Evolutionary conservation across 306 rosid species (phyloP), one percentile per base, ranked within the genome.

Genomic region (Vicia sativa): DNA sequence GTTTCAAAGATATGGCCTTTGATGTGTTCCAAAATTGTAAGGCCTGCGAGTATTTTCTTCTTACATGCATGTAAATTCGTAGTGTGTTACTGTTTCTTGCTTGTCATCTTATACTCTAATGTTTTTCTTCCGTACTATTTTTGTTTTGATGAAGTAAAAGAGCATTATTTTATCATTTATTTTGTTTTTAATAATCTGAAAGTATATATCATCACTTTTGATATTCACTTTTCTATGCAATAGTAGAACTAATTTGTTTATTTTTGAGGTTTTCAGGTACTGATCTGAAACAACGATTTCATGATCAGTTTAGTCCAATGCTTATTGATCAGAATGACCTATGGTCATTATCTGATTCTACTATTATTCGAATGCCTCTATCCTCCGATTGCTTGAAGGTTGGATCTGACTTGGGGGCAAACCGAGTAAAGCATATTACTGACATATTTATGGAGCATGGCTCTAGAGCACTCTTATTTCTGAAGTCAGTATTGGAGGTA

Each of bases 401-500:
- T 84, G 96, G 78, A 77, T 73, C 84, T 35, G 85, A 84, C 78
- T 54, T 77, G 72, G 96, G 83, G 62, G 70, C 84, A 55, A 77
- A 68, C 70, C 84, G 79, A 75, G 71, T 90, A 81, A 83, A 65
- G 80, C 86, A 87, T 71, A 81, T 92, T 66, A 84, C 62, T 73
- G 91, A 87, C 59, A 73, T 68, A 78, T 90, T 92, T 69, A 74
- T 78, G 79, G 88, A 84, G 80, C 89, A 87, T 43, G 89, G 92
- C 63, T 89, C 96, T 78, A 84, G 93, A 82, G 68, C 91, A 49
- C 96, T 92, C 70, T 50, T 92, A 50, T 86, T 87, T 81, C 49
- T 92, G 74, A 92, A 92, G 90, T 87, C 98, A 53, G 89, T 92
- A 71, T 25, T 86, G 82, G 93, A 92, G 98, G 98, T 92, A 81